Evolutionary conservation across 768 basidiomycete genomes (phyloP).

Genomic region (Roridomyces roridus): DNA sequence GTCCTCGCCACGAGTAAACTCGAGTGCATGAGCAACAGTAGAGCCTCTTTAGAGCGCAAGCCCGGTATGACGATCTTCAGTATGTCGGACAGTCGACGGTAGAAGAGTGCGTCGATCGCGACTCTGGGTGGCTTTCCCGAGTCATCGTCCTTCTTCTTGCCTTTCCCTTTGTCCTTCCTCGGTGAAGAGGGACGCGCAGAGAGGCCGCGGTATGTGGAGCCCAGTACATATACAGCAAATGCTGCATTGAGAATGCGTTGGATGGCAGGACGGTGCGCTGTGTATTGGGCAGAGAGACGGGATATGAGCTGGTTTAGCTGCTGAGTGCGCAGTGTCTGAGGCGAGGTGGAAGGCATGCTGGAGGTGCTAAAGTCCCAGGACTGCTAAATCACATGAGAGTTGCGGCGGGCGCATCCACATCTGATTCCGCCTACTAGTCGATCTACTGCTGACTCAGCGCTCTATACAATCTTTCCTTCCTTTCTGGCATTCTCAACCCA

Average conservation of each 20-base stretch:
- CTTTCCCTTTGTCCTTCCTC: conserved; percentile 44
- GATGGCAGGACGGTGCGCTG: conserved; percentile 68
- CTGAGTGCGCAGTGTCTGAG: conserved; percentile 29
- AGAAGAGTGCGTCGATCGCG: conserved; percentile 90
- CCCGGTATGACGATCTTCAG: conserved; percentile 90
- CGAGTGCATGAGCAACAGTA: conserved; percentile 88
- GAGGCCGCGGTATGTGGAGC: conserved; percentile 65
- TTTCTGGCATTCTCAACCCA: conserved; percentile 46
- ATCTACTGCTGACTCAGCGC: not conserved
- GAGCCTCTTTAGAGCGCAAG: conserved; percentile 84
- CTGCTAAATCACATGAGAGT: too few species aligned
- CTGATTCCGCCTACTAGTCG: not conserved
- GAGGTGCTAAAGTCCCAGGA: too few species aligned
- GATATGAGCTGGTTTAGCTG: conserved; percentile 45
- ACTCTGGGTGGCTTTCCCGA: conserved; percentile 62
- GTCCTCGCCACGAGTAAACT: conserved; percentile 89
- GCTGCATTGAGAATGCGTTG: conserved; percentile 73
- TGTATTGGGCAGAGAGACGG: conserved; percentile 58
- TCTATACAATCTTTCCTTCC: conserved; percentile 29
- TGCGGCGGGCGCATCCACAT: not conserved
- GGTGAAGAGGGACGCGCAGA: conserved; percentile 47
- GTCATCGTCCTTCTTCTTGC: conserved; percentile 41
- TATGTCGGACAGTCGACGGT: conserved; percentile 76
- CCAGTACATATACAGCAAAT: conserved; percentile 76
- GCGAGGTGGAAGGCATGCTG: not conserved